Evolutionary conservation across 129 eudicot genomes (phyloP), one percentile per base, ranked within the genome.

Genomic region (Apium graveolens): DNA sequence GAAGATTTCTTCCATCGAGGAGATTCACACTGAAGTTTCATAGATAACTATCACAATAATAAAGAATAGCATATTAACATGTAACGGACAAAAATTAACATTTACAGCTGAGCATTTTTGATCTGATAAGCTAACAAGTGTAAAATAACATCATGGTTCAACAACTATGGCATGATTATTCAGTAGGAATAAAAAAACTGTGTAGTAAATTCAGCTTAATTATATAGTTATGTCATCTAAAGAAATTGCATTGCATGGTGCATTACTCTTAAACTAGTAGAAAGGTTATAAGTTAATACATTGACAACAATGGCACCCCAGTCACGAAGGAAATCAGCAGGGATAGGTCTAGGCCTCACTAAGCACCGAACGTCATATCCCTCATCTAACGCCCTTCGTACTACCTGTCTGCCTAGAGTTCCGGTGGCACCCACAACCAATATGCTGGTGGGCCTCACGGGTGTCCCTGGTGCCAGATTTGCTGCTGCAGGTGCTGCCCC

Each of bases 251-350:
- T 17, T 1, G 1, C 0, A 69, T 35, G 77, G 11, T 11, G 32
- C 35, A 24, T 37, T 38, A 24, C 43, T 35, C 27, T 18, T 71
- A 39, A 53, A 71, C 43, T 39, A 45, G 78, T 41, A 45, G n/a
- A 48, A 44, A 60, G 14, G 76, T 21, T 38, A 38, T 38, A 38
- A 39, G 81, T 44, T 26, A 75, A 48, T 87, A 91, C 98, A 87
- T 96, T 96, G 84, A 96, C 99, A 53, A 96, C 99, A 6, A 88
- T 96, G 44, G 99, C 99, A 78, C 99, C 99, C 99, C 99, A 96
- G 73, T 96, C 99, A 77, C 99, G 99, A 13, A 96, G 97, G 68
- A 96, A 96, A 81, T 96, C 99, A 82, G 99, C 99, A 83, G 99
- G 99, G 49, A 96, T 94, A 70, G 99, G 99, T 63, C 99, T 88